Evolutionary conservation across 2,329 filamentous ascomycete genomes (phyloP).

Genomic region (Fusarium gaditjirri): DNA sequence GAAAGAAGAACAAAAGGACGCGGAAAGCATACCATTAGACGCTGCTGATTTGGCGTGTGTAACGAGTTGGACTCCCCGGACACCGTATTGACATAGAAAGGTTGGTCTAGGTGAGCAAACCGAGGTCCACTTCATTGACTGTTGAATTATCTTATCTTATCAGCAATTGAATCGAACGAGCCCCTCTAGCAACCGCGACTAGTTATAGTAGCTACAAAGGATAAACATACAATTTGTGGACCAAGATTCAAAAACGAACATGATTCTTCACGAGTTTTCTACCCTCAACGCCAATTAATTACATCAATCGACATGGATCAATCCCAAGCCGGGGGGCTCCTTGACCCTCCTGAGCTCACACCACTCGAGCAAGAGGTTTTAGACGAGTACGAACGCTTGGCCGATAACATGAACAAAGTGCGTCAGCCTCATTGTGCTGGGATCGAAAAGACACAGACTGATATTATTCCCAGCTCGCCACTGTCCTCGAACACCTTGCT

Average conservation of each 20-base stretch:
- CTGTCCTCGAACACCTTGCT: slow-evolving; percentile 70
- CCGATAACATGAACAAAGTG: slow-evolving; percentile 92
- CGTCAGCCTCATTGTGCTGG: slow-evolving; percentile 20
- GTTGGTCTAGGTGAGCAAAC: background rate
- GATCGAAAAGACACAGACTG: background rate
- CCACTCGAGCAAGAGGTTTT: slow-evolving; percentile 93
- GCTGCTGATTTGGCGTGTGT: background rate
- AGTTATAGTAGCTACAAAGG: background rate
- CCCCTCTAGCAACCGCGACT: slow-evolving; percentile 16
- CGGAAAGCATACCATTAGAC: too few species aligned
- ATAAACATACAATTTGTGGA: slow-evolving; percentile 8
- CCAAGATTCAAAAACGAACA: background rate
- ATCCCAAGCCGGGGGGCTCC: slow-evolving; percentile 39
- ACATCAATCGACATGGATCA: slow-evolving; percentile 34
- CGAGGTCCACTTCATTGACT: background rate
- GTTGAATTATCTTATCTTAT: slow-evolving; percentile 8
- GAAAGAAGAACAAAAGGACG: too few species aligned
- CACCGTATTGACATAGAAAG: background rate
- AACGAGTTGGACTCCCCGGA: too few species aligned
- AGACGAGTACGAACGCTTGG: slow-evolving; percentile 89
- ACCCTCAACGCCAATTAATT: background rate
- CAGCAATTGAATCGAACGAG: background rate
- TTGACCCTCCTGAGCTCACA: slow-evolving; percentile 68
- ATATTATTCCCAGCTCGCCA: slow-evolving; percentile 61
- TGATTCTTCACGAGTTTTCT: background rate